Evolutionary conservation across 805 yeast genomes (phyloP).

Genomic region (Wickerhamomyces subpelliculosus): DNA sequence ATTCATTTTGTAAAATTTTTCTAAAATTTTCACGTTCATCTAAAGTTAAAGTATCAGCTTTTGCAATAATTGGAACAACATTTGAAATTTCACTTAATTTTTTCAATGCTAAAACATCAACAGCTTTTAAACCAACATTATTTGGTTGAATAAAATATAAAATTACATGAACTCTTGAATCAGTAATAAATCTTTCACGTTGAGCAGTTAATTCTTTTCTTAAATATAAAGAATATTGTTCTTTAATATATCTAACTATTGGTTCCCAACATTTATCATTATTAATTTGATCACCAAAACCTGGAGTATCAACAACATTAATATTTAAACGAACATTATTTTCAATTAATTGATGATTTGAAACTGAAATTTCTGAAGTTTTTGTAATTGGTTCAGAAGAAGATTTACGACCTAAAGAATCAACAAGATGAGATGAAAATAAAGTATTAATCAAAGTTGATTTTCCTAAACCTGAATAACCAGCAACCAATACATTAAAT

Average conservation of each 20-base stretch:
- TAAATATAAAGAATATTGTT: conserved; percentile 85
- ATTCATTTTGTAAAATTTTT: conserved; percentile 69
- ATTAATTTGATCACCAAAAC: conserved; percentile 95
- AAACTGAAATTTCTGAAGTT: conserved; percentile 77
- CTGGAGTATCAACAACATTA: conserved; percentile 94
- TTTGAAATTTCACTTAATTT: conserved; percentile 85
- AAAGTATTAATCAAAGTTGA: conserved; percentile 87
- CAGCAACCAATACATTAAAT: conserved; percentile 91
- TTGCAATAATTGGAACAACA: conserved; percentile 93
- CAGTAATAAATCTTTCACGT: conserved; percentile 75
- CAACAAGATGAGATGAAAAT: conserved; percentile 74
- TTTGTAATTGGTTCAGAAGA: conserved; percentile 70
- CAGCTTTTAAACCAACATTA: conserved; percentile 73
- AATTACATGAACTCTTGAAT: conserved; percentile 90
- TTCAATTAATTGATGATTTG: conserved; percentile 67
- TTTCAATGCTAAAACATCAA: conserved; percentile 78
- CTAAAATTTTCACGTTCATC: conserved; percentile 80
- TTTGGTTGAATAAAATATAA: conserved; percentile 88
- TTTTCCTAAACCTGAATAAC: conserved; percentile 90
- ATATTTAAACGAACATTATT: conserved; percentile 81
- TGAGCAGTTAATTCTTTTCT: conserved; percentile 94
- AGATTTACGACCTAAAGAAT: conserved; percentile 63
- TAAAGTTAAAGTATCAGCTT: conserved; percentile 82
- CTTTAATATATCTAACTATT: conserved; percentile 86
- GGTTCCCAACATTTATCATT: conserved; percentile 98